Percentiles rank a stretch among this genome's conserved stretches.
Evolutionary conservation across 257 asterid species (phyloP).

Genomic region (Solanum tacnaense): DNA sequence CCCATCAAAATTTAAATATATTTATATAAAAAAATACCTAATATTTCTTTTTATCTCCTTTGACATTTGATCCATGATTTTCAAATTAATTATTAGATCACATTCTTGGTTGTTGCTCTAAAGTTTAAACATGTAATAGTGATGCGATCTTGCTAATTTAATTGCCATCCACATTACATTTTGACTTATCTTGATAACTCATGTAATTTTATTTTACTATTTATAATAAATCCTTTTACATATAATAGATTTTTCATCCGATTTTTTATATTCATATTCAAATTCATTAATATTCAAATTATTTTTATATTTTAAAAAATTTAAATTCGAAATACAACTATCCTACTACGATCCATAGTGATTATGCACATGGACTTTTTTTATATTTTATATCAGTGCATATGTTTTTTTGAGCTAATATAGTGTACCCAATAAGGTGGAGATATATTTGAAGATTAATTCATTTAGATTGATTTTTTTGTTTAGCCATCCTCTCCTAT

Average conservation of each 20-base stretch:
- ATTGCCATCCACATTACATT: not conserved
- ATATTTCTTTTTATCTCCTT: not conserved
- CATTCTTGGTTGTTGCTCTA: not conserved
- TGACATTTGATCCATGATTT: not conserved
- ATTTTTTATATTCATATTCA: accelerated
- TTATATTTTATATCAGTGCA: not conserved
- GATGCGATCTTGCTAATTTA: not conserved
- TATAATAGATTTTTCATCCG: not conserved
- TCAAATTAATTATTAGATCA: not conserved
- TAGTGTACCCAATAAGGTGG: not conserved
- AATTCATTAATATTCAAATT: not conserved
- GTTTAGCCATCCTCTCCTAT: not conserved
- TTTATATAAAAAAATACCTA: not conserved
- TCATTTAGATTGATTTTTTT: not conserved
- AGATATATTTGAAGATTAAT: not conserved
- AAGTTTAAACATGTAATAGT: not conserved
- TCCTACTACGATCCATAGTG: not conserved
- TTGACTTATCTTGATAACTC: not conserved
- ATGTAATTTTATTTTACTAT: not conserved
- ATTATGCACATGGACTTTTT: not conserved
- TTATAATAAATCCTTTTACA: not conserved
- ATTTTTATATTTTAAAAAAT: not conserved
- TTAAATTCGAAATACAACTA: not conserved
- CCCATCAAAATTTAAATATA: not conserved
- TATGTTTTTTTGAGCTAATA: not conserved